phyloP scores from a whole-genome alignment of 257 asterid species.

The Gentiana macrophylla region DNA sequence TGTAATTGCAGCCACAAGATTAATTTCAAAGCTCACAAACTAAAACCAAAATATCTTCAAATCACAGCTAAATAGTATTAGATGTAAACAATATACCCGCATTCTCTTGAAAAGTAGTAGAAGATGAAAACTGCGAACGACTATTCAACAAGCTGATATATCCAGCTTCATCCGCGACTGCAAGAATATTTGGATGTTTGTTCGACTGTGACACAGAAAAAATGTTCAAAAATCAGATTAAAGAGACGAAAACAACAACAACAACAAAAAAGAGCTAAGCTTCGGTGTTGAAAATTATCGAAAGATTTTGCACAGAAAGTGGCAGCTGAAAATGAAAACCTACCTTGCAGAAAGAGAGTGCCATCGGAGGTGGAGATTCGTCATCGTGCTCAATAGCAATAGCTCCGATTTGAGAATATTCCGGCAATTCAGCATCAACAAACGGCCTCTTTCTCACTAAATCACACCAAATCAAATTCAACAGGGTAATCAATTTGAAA shows the following conservation, averaged over 20 bases:
- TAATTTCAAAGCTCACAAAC: too few relatives aligned
- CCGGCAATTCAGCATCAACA: slow-evolving; percentile 18
- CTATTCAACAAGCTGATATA: slow-evolving; percentile 55
- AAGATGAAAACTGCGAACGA: slow-evolving; percentile 35
- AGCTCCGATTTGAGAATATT: slow-evolving; percentile 47
- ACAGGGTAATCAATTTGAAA: background rate
- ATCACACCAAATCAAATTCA: background rate
- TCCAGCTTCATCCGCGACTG: slow-evolving; percentile 72
- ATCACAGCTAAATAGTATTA: background rate
- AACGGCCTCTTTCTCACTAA: slow-evolving; percentile 65
- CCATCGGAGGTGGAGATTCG: slow-evolving; percentile 73
- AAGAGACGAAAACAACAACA: too few relatives aligned
- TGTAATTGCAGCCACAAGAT: slow-evolving; percentile 16
- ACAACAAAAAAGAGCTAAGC: too few relatives aligned
- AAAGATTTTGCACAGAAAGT: too few relatives aligned
- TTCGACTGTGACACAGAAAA: slow-evolving; percentile 28
- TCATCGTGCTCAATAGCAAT: slow-evolving; percentile 55
- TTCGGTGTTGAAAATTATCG: too few relatives aligned
- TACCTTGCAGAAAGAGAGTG: slow-evolving; percentile 83
- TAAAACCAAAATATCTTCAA: slow-evolving; percentile 1
- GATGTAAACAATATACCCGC: slow-evolving; percentile 27
- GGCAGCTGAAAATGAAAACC: too few relatives aligned
- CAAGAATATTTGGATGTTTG: slow-evolving; percentile 49
- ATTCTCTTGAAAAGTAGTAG: slow-evolving; percentile 42
- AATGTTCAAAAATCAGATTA: background rate